Evolutionary conservation across 1,139 yeast species (phyloP), one percentile per base, ranked within the genome.

Genomic region (Suhomyces taliae): DNA sequence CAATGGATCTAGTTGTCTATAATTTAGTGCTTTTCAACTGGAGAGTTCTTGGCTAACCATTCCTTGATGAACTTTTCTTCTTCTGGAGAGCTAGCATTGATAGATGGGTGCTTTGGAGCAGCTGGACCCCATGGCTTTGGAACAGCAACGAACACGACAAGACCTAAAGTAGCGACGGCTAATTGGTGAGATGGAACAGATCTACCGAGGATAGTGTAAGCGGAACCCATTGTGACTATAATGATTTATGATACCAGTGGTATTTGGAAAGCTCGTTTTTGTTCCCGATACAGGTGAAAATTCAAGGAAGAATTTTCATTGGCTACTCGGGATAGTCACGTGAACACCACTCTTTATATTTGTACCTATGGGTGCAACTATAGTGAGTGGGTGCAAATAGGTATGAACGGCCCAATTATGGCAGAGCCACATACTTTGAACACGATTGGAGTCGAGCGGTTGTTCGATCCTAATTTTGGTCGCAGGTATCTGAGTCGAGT

Each of bases 21-120:
- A 11, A 31, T 43, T 52, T 69, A 70, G 58, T 72, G 77, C 59
- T 69, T 69, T 56, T 66, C 63, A 48, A 50, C 51, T 34, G 49
- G 49, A 29, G 58, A 46, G 57, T 71, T 66, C 60, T 72, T 72
- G 49, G 74, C 67, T 56, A 72, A 71, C 63, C 66, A 72, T 48
- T 70, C 76, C 59, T 69, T 65, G 50, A 72, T 70, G 39, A 86
- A 91, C 70, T 85, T 85, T 69, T 88, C 96, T 75, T 91, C 98
- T 60, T 90, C 97, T 58, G 90, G 82, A 49, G 90, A 81, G 49
- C 83, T 69, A 54, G 97, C 96, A 57, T 82, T 80, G 68, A 90
- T 80, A 48, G 85, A 75, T 52, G 93, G 90, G 59, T 76, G 76
- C 52, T 75, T 71, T 53, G 85, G 81, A 54, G 81, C 78, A 43